phyloP scores from a whole-genome alignment of 2,329 filamentous ascomycete genomes.

The Ophiostoma himal-ulmi region DNA sequence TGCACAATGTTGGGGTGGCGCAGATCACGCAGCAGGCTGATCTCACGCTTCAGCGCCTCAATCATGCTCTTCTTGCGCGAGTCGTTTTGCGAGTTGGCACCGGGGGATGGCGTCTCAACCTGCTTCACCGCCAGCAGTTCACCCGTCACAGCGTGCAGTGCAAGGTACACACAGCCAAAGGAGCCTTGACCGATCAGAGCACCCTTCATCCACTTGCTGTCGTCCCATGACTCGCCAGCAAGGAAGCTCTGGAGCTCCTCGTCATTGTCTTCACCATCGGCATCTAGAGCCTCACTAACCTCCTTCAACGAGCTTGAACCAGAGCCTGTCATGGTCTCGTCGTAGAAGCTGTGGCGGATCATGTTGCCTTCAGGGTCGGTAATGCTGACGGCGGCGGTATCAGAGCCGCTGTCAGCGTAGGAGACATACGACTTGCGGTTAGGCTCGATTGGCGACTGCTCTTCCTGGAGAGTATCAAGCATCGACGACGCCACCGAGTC shows the following conservation, averaged over 20 bases:
- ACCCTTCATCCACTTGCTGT: conserved; percentile 99
- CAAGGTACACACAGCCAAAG: conserved; percentile 92
- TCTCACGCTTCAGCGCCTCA: conserved; percentile 92
- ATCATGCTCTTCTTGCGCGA: conserved; percentile 97
- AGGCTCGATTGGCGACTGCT: conserved; percentile 72
- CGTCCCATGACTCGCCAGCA: conserved; percentile 87
- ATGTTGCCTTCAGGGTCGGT: conserved; percentile 71
- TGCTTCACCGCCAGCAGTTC: conserved; percentile 98
- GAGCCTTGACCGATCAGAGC: conserved; percentile 94
- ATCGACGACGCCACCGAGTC: conserved; percentile 87
- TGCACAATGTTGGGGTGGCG: conserved; percentile 97
- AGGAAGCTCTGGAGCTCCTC: conserved; percentile 87
- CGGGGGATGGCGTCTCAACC: conserved; percentile 78
- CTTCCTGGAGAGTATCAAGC: conserved; percentile 84
- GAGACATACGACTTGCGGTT: conserved; percentile 96
- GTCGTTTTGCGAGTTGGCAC: conserved; percentile 74
- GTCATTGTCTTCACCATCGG: conserved; percentile 88
- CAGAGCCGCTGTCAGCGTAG: conserved; percentile 68
- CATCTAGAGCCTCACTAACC: conserved; percentile 74
- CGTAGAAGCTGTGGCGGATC: conserved; percentile 73
- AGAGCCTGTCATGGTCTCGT: conserved; percentile 64
- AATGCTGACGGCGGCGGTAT: conserved; percentile 62
- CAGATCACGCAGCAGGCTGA: conserved; percentile 84
- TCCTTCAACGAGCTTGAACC: conserved; percentile 72
- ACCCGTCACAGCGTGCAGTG: conserved; percentile 89